Evolutionary conservation across 208 protist genomes (phyloP).

Genomic region (Leptomonas pyrrhocoris): DNA sequence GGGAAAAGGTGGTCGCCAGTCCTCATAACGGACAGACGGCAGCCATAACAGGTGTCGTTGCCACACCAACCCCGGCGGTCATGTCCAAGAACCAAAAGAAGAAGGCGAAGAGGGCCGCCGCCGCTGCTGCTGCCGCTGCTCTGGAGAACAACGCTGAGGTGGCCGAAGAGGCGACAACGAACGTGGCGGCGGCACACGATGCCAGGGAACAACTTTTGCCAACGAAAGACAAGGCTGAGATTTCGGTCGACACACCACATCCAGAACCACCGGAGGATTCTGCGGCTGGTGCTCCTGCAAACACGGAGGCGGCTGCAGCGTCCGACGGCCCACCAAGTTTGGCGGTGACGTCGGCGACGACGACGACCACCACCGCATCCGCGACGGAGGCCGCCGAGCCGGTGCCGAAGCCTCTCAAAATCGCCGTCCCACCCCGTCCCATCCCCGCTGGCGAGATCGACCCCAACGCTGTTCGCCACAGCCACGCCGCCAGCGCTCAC

Average conservation of each 20-base stretch:
- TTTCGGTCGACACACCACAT: background rate
- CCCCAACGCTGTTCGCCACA: conserved; percentile 1
- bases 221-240: background rate
- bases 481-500: background rate
- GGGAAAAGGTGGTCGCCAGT: background rate
- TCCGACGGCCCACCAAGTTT: background rate
- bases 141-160: background rate
- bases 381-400: background rate
- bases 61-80: background rate
- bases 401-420: background rate
- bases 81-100: conserved; percentile 25
- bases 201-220: background rate
- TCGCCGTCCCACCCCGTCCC: conserved; percentile 3
- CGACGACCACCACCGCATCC: background rate
- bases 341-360: no score
- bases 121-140: conserved; percentile 5
- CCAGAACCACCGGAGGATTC: background rate
- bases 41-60: background rate
- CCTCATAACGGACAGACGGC: background rate
- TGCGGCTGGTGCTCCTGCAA: background rate
- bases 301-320: background rate
- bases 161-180: background rate
- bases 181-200: background rate
- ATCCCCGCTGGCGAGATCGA: conserved; percentile 15
- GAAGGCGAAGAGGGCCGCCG: conserved; percentile 21